Percentiles rank a stretch among this genome's conserved stretches.
Conservation (phyloP, 2,329 filamentous ascomycete species). For the Botrytis cinerea region DNA sequence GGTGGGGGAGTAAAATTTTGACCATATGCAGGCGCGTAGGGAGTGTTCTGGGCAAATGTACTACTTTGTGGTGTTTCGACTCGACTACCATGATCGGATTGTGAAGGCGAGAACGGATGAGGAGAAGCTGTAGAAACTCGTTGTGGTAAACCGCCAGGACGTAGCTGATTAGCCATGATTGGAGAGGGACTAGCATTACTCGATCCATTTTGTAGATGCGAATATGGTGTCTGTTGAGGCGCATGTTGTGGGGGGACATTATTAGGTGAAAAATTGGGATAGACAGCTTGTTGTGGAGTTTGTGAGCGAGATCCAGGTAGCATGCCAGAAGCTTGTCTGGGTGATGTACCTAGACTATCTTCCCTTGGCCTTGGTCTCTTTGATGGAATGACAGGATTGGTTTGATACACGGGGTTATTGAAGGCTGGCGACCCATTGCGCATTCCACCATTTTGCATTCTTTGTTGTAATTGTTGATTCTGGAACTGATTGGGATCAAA, state of each 20-base stretch:
- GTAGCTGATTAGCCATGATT: slow-evolving; percentile 81
- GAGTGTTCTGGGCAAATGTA: slow-evolving; percentile 62
- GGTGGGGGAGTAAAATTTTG: slow-evolving; percentile 60
- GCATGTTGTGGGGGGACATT: slow-evolving; percentile 59
- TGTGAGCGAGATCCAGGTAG: slow-evolving; percentile 84
- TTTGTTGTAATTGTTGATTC: slow-evolving; percentile 53
- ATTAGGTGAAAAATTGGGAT: slow-evolving; percentile 68
- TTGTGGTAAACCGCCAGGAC: slow-evolving; percentile 70
- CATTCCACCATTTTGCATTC: slow-evolving; percentile 80
- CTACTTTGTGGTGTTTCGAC: slow-evolving; percentile 71
- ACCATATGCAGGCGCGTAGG: slow-evolving; percentile 60
- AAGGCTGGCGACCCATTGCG: slow-evolving; percentile 82
- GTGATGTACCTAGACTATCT: slow-evolving; percentile 82
- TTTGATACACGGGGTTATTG: slow-evolving; percentile 77
- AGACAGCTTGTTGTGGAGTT: slow-evolving; percentile 76
- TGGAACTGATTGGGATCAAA: slow-evolving; percentile 57
- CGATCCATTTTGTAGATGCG: slow-evolving; percentile 80
- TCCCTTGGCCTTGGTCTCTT: slow-evolving; percentile 82
- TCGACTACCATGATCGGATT: slow-evolving; percentile 69
- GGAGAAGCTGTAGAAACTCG: slow-evolving; percentile 90
- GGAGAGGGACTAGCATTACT: slow-evolving; percentile 88
- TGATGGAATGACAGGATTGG: slow-evolving; percentile 83
- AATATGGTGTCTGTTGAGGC: slow-evolving; percentile 69
- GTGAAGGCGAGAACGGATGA: slow-evolving; percentile 81
- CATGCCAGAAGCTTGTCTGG: slow-evolving; percentile 72